Evolutionary conservation across 148 eudicot species (phyloP), one percentile per base, ranked within the genome.

Genomic region (Amaranthus hypochondriacus): DNA sequence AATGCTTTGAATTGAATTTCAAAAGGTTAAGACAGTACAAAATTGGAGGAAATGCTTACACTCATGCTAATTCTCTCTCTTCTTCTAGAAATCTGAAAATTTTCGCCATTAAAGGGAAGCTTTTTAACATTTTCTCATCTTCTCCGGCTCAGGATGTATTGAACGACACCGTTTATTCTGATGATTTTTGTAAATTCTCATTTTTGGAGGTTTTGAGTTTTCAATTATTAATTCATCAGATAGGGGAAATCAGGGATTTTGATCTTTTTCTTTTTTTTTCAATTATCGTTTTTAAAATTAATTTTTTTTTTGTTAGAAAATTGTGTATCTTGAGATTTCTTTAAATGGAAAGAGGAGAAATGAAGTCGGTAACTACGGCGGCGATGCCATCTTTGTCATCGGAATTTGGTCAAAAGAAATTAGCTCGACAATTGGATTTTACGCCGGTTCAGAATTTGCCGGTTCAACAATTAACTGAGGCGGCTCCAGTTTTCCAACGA

Each of bases 391-490:
- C 81, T 21, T 13, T 68, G 6, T 66, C 69, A 13, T 56, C 75
- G n/a, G 80, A 71, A 57, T 61, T 80, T 10, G 63, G 57, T 55
- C 68, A 69, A 52, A 79, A 78, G 61, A 83, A 77, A 75, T 78
- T 80, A 61, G 84, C 81, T 71, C 81, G 89, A 55, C 92, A 88
- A 71, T 76, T 88, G 65, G 87, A 88, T 82, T 88, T 88, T 73
- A 64, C 85, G 55, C 80, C 83, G 72, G 81, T 56, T 71, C 72
- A 56, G 64, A 68, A 68, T 52, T 63, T 71, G 48, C 10, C 76
- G 55, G 50, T 43, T 13, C 75, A 57, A 6, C 50, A 57, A 48
- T 7, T 28, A 2, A 67, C 73, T 63, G 70, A 42, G 47, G 54
- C 73, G 43, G 72, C n/a, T 28, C 68, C 62, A 15, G 56, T 52